Percentiles rank a stretch among this genome's conserved stretches.
These are phyloP conservation scores for Sarocladium brachiariae DNA, from an alignment of 2,329 filamentous ascomycete species.

Conservation along the genomic window DNA sequence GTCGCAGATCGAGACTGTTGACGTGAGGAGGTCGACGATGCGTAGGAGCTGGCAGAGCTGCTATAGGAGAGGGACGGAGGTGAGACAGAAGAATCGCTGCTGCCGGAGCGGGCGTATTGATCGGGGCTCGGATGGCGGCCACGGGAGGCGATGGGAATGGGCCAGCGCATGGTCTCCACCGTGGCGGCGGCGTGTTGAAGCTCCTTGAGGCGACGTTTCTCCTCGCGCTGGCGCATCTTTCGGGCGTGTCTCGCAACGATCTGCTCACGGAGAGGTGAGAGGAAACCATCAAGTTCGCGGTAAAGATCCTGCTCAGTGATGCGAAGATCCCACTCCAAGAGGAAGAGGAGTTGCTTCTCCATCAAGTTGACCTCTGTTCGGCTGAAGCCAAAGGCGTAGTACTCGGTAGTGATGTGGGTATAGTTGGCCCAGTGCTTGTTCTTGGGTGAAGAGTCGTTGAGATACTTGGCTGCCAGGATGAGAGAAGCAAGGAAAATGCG, in stretches of 20 bases:
- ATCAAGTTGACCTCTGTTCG: conserved; percentile 96
- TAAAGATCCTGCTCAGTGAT: conserved; percentile 83
- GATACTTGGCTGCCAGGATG: conserved; percentile 87
- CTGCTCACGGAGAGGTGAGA: conserved; percentile 70
- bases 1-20: conserved; percentile 46
- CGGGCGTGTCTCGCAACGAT: conserved; percentile 44
- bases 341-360: conserved; percentile 96
- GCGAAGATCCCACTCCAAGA: conserved; percentile 89
- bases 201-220: conserved; percentile 35
- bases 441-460: conserved; percentile 98
- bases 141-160: conserved; percentile 40
- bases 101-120: conserved; percentile 28
- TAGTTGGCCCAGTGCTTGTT: conserved; percentile 99
- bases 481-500: conserved; percentile 90
- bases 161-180: conserved; percentile 24
- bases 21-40: conserved; percentile 40
- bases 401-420: conserved; percentile 64
- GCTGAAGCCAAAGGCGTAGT: conserved; percentile 76
- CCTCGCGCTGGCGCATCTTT: conserved; percentile 42
- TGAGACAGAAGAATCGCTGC: conserved; percentile 22
- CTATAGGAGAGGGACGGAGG: conserved; percentile 43
- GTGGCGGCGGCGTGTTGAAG: conserved; percentile 25
- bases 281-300: conserved; percentile 78
- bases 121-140: conserved; percentile 35
- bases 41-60: conserved; percentile 43